Evolutionary conservation across 139 green algal species (phyloP).

Genomic region (Coelastrella sp.): DNA sequence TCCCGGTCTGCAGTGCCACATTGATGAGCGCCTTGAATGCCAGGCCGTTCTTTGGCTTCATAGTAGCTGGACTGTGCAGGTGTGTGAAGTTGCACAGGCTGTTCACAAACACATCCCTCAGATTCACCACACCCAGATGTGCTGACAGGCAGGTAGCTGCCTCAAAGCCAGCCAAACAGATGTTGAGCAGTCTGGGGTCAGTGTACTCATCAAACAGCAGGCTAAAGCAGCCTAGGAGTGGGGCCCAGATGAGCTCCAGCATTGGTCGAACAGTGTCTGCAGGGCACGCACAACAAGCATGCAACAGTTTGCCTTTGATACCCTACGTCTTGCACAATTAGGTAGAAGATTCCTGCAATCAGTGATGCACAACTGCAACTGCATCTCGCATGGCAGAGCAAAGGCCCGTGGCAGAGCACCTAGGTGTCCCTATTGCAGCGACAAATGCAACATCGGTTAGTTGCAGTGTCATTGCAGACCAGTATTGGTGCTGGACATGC

Average conservation of each 20-base stretch:
- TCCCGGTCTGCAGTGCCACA: conserved; percentile 79
- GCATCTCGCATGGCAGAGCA: no score
- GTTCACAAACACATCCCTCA: conserved; percentile 91
- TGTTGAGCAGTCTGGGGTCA: conserved; percentile 69
- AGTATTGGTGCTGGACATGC: no score
- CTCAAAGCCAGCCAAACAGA: conserved; percentile 61
- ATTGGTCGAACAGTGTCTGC: conserved; percentile 82
- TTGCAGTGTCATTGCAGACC: no score
- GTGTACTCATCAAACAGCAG: conserved; percentile 88
- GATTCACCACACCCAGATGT: conserved; percentile 84
- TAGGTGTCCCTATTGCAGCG: no score
- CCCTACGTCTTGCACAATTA: no score
- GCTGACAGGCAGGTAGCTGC: conserved; percentile 57
- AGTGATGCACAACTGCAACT: no score
- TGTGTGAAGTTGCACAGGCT: conserved; percentile 84
- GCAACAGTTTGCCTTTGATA: no score
- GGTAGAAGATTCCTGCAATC: no score
- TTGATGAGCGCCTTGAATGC: conserved; percentile 87
- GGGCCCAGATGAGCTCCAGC: conserved; percentile 94
- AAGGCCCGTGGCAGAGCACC: no score
- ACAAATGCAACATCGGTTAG: no score
- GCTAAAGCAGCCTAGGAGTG: conserved; percentile 92
- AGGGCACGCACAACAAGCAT: not conserved
- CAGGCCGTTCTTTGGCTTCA: conserved; percentile 89
- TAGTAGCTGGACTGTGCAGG: conserved; percentile 68